Percentiles rank a stretch among this genome's conserved stretches.
These are phyloP conservation scores for Rhododendron williamsianum DNA, from an alignment of 148 eudicot species.

Conservation along the genomic window DNA sequence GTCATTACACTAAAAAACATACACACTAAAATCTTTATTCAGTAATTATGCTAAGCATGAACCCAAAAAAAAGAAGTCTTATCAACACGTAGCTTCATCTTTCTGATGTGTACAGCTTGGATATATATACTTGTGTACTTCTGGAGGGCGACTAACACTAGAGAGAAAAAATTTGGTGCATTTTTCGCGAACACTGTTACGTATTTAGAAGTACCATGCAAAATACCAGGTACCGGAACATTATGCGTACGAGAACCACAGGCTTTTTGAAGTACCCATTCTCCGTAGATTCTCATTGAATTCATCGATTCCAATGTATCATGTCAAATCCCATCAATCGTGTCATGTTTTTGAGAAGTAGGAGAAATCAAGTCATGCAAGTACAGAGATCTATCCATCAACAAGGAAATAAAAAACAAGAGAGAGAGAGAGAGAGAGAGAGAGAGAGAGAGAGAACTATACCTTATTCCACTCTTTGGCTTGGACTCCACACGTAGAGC, in stretches of 20 bases:
- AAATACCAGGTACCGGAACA: background rate
- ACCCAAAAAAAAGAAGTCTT: background rate
- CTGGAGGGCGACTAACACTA: background rate
- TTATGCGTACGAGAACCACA: background rate
- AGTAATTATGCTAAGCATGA: background rate
- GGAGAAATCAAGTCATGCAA: background rate
- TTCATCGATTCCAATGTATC: background rate
- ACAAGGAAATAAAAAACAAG: background rate
- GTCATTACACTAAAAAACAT: background rate
- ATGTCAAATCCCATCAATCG: background rate
- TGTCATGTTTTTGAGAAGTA: background rate
- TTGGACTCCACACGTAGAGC: constrained; percentile 91
- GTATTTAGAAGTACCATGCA: background rate
- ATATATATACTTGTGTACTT: background rate
- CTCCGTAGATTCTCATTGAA: background rate
- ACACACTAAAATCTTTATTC: background rate
- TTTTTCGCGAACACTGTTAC: background rate
- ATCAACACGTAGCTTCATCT: background rate
- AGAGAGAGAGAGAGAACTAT: background rate
- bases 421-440: background rate
- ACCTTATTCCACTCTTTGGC: constrained; percentile 97
- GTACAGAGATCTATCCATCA: background rate
- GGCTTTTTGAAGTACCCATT: background rate
- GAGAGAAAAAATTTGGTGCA: background rate
- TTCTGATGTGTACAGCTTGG: background rate